Evolutionary conservation across 352 stramenopile species (phyloP), one percentile per base, ranked within the genome.

Genomic region (Phytophthora fragariaefolia): DNA sequence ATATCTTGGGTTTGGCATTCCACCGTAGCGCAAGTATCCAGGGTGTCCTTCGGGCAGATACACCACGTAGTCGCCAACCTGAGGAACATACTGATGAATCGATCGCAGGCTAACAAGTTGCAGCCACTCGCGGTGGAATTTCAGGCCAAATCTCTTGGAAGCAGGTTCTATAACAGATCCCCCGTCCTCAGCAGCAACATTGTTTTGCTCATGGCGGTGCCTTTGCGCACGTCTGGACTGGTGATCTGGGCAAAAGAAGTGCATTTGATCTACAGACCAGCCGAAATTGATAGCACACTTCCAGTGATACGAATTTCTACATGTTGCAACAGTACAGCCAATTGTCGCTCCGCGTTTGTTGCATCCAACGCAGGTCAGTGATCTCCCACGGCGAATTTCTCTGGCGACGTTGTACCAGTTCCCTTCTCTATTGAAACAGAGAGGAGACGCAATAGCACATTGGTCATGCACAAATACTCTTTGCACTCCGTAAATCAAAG

Each of bases 391-490:
- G 6, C 88, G 88, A 65, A 96, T 89, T 54, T 96, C 88, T 67
- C 82, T 90, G 7, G 79, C 76, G 27, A 96, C 77, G 52, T 96
- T 96, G 62, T 93, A 96, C 88, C 88, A 96, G 22, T 73, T 84
- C 1, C 84, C 85, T 15, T 76, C 74, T 40, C 83, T 76, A 38
- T 93, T 91, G 63, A 96, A 96, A 58, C 85, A 93, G 27, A 93
- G 58, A 1, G 88, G 88, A 5, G 88, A 96, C 3, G 86, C 86
- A 47, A 96, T 95, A 12, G 88, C 79, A 42, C 88, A 96, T 46
- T 95, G 88, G 51, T 96, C 88, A 34, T 96, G 88, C 2, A 96
- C 88, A 62, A 96, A 96, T 13, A 95, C 65, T 2, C 88, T 75
- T 69, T 95, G 86, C 0, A 62, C 51, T 2, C 83, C 86, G 34